Conservation (phyloP, 441 rosid species). For the Mallotus japonicus region DNA sequence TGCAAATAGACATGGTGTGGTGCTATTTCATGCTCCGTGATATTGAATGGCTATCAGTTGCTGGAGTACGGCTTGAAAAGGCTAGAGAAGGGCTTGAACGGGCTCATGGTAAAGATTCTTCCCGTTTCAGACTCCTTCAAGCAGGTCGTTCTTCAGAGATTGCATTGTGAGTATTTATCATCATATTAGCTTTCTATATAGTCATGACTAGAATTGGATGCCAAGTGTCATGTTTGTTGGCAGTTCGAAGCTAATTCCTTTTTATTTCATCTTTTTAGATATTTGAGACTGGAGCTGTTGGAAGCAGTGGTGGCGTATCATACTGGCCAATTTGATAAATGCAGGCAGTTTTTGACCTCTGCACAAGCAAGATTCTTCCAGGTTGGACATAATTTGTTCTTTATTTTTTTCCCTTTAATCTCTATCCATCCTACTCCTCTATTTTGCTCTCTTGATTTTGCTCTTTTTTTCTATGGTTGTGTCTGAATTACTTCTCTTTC, state of each 20-base stretch:
- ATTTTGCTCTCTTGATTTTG: too few species aligned
- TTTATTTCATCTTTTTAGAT: constrained; percentile 36
- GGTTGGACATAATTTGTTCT: constrained; percentile 38
- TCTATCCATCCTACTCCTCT: not conserved
- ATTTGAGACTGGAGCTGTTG: constrained; percentile 78
- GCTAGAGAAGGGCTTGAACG: constrained; percentile 89
- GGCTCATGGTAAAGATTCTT: constrained; percentile 81
- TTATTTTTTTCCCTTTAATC: too few species aligned
- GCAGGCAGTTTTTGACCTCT: constrained; percentile 55
- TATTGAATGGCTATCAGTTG: constrained; percentile 71
- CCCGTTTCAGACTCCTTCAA: constrained; percentile 80
- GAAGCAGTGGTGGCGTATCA: constrained; percentile 95
- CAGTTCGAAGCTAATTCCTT: constrained; percentile 15
- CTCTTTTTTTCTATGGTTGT: not conserved
- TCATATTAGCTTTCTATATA: constrained; percentile 6
- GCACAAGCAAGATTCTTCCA: constrained; percentile 65
- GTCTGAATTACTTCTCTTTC: not conserved
- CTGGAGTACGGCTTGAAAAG: constrained; percentile 69
- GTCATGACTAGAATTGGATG: not conserved
- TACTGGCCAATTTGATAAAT: constrained; percentile 60
- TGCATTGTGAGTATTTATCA: constrained; percentile 57
- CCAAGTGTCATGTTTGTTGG: constrained; percentile 16
- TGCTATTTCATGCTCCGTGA: constrained; percentile 88
- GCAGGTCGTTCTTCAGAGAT: constrained; percentile 66
- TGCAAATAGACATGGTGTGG: constrained; percentile 98